Evolutionary conservation across 1,284 basidiomycete species (phyloP).

Genomic region (Trichosporon inkin): DNA sequence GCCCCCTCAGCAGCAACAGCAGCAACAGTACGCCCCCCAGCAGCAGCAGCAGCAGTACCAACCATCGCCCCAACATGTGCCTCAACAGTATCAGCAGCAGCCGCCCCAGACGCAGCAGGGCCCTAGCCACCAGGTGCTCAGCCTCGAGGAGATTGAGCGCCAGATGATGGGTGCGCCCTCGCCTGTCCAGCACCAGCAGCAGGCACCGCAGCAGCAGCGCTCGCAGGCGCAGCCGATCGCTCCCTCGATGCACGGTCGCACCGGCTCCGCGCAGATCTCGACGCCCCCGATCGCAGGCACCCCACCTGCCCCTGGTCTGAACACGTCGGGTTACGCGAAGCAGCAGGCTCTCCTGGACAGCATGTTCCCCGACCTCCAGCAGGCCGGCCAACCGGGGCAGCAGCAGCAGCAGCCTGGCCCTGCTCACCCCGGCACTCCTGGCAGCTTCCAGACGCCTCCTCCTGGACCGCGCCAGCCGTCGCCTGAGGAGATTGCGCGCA

Average conservation of each 20-base stretch:
- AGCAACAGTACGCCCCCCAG: conserved; percentile 10
- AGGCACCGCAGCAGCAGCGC: conserved; percentile 40
- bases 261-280: not conserved
- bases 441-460: conserved; percentile 15
- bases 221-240: conserved; percentile 1
- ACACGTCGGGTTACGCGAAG: conserved; percentile 36
- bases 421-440: conserved; percentile 22
- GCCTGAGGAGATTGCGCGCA: conserved; percentile 38
- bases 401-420: conserved; percentile 19
- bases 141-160: conserved; percentile 51
- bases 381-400: conserved; percentile 19
- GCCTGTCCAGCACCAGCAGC: conserved; percentile 21
- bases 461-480: conserved; percentile 22
- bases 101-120: not conserved
- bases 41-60: not conserved
- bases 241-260: not conserved
- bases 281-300: conserved; percentile 17
- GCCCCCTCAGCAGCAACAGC: conserved; percentile 16
- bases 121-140: conserved; percentile 28
- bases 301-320: conserved; percentile 29
- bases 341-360: conserved; percentile 44
- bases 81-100: conserved; percentile 17
- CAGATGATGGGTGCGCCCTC: conserved; percentile 42
- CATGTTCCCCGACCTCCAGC: conserved; percentile 48
- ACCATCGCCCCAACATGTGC: conserved; percentile 8